Evolutionary conservation across 345 rosid genomes (phyloP).

Genomic region (Barbarea vulgaris): DNA sequence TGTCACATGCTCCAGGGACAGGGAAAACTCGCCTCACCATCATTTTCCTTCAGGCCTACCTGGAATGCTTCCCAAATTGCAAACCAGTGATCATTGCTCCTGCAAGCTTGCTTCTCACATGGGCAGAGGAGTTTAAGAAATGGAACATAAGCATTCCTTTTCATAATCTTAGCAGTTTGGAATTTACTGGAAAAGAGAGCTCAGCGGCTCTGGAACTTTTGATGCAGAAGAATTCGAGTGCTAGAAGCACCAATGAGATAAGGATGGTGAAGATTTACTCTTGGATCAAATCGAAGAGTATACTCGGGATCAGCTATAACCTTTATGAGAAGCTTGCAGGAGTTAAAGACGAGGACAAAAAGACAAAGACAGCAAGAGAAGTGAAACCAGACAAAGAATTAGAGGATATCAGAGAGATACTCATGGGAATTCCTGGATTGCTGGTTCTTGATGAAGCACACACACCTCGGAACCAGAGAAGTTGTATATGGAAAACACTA

Average conservation of each 20-base stretch:
- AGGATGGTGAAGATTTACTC: slow-evolving; percentile 66
- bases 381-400: slow-evolving; percentile 18
- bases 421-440: slow-evolving; percentile 53
- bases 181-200: slow-evolving; percentile 54
- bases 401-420: slow-evolving; percentile 44
- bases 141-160: slow-evolving; percentile 63
- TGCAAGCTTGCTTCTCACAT: slow-evolving; percentile 68
- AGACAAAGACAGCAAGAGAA: slow-evolving; percentile 23
- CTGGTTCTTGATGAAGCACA: slow-evolving; percentile 84
- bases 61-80: slow-evolving; percentile 53
- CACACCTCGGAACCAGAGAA: slow-evolving; percentile 63
- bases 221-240: slow-evolving; percentile 2
- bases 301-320: slow-evolving; percentile 63
- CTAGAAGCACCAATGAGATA: slow-evolving; percentile 8
- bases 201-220: slow-evolving; percentile 28
- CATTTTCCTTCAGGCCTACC: slow-evolving; percentile 58
- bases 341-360: slow-evolving; percentile 29
- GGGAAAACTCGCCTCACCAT: slow-evolving; percentile 82
- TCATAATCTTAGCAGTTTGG: slow-evolving; percentile 57
- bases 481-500: slow-evolving; percentile 62
- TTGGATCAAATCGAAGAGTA: slow-evolving; percentile 58
- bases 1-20: slow-evolving; percentile 89
- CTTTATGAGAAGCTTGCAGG: slow-evolving; percentile 63
- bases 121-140: slow-evolving; percentile 79
- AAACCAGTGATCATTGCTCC: slow-evolving; percentile 78